Percentiles rank a stretch among this genome's conserved stretches.
phyloP scores from a whole-genome alignment of 805 yeast genomes.

The Cyberlindnera sargentensis region DNA sequence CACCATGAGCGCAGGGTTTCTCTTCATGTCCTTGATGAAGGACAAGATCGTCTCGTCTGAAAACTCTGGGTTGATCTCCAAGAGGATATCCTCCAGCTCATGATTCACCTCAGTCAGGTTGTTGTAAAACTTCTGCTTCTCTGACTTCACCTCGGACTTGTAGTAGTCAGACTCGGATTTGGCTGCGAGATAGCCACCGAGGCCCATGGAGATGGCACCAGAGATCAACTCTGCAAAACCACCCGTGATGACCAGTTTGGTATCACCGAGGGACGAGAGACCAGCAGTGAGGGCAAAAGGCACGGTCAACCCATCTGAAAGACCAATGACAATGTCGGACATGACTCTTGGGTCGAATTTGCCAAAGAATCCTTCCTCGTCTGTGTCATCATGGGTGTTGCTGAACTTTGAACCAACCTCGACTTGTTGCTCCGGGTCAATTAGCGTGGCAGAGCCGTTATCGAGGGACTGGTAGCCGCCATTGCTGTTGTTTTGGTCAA shows the following conservation, averaged over 20 bases:
- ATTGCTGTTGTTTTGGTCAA: slow-evolving; percentile 8
- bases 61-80: slow-evolving; percentile 52
- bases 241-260: slow-evolving; percentile 91
- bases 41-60: slow-evolving; percentile 65
- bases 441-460: slow-evolving; percentile 10
- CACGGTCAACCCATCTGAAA: slow-evolving; percentile 92
- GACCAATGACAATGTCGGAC: slow-evolving; percentile 89
- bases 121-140: slow-evolving; percentile 59
- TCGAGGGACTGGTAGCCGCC: slow-evolving; percentile 11
- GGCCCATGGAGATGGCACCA: slow-evolving; percentile 97
- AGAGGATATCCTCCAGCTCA: slow-evolving; percentile 73
- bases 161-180: slow-evolving; percentile 78
- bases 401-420: slow-evolving; percentile 1
- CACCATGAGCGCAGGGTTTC: slow-evolving; percentile 69
- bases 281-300: slow-evolving; percentile 99
- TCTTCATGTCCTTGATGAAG: slow-evolving; percentile 73
- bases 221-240: slow-evolving; percentile 90
- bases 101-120: slow-evolving; percentile 61
- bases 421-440: not conserved
- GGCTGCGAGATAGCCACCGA: slow-evolving; percentile 95
- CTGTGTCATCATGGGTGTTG: slow-evolving; percentile 3
- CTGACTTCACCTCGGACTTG: slow-evolving; percentile 61
- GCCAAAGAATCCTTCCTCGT: slow-evolving; percentile 32
- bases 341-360: slow-evolving; percentile 84
- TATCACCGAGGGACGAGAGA: slow-evolving; percentile 80